Evolutionary conservation across 1,139 yeast genomes (phyloP).

Genomic region (Suhomyces chickasaworum): DNA sequence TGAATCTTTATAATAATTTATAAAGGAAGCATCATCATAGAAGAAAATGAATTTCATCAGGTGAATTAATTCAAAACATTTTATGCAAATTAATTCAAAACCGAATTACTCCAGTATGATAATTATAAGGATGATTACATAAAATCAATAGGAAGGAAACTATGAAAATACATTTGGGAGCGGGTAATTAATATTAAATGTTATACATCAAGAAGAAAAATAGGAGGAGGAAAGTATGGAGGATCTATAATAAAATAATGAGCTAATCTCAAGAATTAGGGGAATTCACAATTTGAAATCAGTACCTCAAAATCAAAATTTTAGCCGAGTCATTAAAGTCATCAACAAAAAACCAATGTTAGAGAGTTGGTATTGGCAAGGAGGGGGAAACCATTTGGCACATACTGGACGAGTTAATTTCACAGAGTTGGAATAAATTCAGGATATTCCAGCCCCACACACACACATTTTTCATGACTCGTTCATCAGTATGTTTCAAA

Average conservation of each 20-base stretch:
- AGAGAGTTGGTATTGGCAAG: constrained; percentile 2
- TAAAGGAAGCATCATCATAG: too few species aligned
- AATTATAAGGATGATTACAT: too few species aligned
- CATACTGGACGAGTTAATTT: constrained; percentile 10
- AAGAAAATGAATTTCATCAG: too few species aligned
- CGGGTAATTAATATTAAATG: constrained; percentile 7
- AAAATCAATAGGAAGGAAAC: neutral
- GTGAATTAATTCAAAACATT: too few species aligned
- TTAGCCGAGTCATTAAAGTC: constrained; percentile 14
- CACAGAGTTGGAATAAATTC: constrained; percentile 13
- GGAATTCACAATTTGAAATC: neutral
- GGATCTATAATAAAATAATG: constrained; percentile 9
- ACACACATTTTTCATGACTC: constrained; percentile 20
- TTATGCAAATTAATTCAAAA: too few species aligned
- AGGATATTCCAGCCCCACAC: constrained; percentile 16
- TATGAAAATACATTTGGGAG: constrained; percentile 1
- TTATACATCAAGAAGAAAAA: constrained; percentile 8
- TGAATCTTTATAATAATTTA: too few species aligned
- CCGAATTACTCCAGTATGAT: too few species aligned
- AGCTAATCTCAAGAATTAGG: constrained; percentile 1
- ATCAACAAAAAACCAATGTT: constrained; percentile 10
- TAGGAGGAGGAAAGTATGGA: constrained; percentile 14
- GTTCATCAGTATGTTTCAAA: neutral
- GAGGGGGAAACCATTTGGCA: constrained; percentile 1
- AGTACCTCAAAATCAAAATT: constrained; percentile 1